Base-by-base conservation (phyloP, 2,329 filamentous ascomycete genomes). In the Stagonosporopsis vannaccii region DNA sequence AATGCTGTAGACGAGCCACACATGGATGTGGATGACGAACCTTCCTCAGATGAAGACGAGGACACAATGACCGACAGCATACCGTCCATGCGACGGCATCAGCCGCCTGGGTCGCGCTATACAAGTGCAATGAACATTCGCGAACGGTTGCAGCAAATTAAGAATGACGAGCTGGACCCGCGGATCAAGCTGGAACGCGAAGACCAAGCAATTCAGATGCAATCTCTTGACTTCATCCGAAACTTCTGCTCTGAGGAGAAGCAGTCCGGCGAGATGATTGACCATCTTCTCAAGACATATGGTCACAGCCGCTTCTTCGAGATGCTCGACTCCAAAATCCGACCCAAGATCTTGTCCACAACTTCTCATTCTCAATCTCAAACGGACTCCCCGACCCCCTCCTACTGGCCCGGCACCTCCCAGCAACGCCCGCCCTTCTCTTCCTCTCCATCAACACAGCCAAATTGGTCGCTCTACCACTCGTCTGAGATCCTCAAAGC, bases 201-300 rank as follows among this genome's bases (percentile, higher is more conserved):
- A 62, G 91, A 96, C 62, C 82, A 93, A 33, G 88, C 88, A 2
- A 90, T 97, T 25, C 94, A 98, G 76, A 92, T 97, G 72, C 93
- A 98, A 76, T 91, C 89, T 0, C 84, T 98, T 17, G 90, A 96
- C 66, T 89, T 98, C 65, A 86, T 99, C 60, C 86, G 94, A 51
- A 99, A 99, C 75, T 81, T 98, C 28, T 90, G 97, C 63, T 90
- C 89, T 54, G 86, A 88, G 58, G 80, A 75, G 65, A 85, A 73
- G 41, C 61, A 75, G 63, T 82, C 77, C 63, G 81, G 74, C 58
- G 86, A 79, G 77, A 94, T 97, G 86, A 92, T 97, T 59, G 92
- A 97, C 69, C 88, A 90, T 68, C 77, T 98, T 20, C 89, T 98
- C 69, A 84, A 81, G 55, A 84, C 88, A 52, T 82, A 97, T 42